Evolutionary conservation across 148 eudicot species (phyloP), one percentile per base, ranked within the genome.

Genomic region (Persicaria tinctoria): DNA sequence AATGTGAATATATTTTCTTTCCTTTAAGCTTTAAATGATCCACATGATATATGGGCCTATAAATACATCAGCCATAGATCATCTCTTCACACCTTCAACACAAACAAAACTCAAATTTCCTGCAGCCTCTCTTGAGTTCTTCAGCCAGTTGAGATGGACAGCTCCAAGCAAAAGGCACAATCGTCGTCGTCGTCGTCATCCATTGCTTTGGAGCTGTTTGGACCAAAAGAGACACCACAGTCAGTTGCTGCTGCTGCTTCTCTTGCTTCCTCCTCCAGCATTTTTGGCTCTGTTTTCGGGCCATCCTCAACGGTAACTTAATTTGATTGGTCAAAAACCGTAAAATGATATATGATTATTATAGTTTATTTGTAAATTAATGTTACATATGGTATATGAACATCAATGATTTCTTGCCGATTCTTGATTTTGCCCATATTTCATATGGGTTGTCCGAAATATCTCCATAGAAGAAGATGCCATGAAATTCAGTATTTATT

Each of bases 201-300:
- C 13, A 73, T 73, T 73, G 47, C 49, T 54, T 5, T 49, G 57
- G 63, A 73, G 64, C 75, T 73, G 11, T 73, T 73, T 17, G 75
- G 64, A n/a, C 75, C 75, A 16, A 73, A 73, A 45, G 75, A 73
- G 8, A 5, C 64, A 55, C 59, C 64, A 5, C 45, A 32, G 3
- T 32, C 41, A 32, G 41, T 32, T 32, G 41, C 41, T 32, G 41
- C 75, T 12, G 44, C 49, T 32, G 54, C 75, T 51, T 38, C 74
- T 18, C 63, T 8, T 1, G 10, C 9, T 6, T 57, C 63, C 4
- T 17, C 73, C 20, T 3, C 81, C 23, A 77, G 60, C 74, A 51
- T 80, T 7, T 80, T 83, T 18, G 68, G 68, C 69, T 78, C 86
- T 55, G 78, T 83, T 18, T 75, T 79, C 70, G 83, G 78, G 10